Base-by-base conservation (phyloP, 306 rosid genomes). In the Prinsepia uniflora region DNA sequence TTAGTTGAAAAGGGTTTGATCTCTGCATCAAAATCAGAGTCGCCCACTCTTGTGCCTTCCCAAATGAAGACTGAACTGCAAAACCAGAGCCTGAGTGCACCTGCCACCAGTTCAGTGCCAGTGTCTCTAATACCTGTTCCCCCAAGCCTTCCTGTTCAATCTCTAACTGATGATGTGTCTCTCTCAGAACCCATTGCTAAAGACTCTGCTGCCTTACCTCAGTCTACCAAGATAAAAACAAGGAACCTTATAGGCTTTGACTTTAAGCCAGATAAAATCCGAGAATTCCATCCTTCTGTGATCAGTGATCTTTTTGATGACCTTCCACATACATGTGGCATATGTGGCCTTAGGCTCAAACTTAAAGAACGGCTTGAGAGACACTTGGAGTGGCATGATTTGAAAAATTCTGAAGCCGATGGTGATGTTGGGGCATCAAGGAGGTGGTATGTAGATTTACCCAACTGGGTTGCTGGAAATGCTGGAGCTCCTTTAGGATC, bases 1-100 rank as follows among this genome's bases (percentile, higher is more conserved):
- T 84, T 92, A 76, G 98, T 92, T 72, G 96, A 91, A 2, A 86
- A 88, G 81, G 98, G 98, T 63, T 82, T 92, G 79, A 90, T 92
- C 70, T 88, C 91, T 24, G 85, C 96, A 22, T 80, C 85, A 53
- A 88, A 88, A 63, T 64, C 81, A 2, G 96, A 86, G 67, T 57
- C 79, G 18, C 55, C 71, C 10, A 63, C 78, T 55, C 69, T 4
- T 58, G 81, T 74, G 17, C 62, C 90, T 75, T 57, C 78, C 56
- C 81, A 83, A 71, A 64, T 42, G 66, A 81, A 44, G 17, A 46
- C 67, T 45, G 86, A 72, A 75, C 75, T 59, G 44, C 76, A 86
- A 75, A 87, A 58, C 39, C 73, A 81, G 81, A 82, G 73, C 70
- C 76, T 73, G 36, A 74, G 60, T 65, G 76, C 55, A 65, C 58